Evolutionary conservation across 1,284 basidiomycete species (phyloP).

Genomic region (Moesziomyces sp.): DNA sequence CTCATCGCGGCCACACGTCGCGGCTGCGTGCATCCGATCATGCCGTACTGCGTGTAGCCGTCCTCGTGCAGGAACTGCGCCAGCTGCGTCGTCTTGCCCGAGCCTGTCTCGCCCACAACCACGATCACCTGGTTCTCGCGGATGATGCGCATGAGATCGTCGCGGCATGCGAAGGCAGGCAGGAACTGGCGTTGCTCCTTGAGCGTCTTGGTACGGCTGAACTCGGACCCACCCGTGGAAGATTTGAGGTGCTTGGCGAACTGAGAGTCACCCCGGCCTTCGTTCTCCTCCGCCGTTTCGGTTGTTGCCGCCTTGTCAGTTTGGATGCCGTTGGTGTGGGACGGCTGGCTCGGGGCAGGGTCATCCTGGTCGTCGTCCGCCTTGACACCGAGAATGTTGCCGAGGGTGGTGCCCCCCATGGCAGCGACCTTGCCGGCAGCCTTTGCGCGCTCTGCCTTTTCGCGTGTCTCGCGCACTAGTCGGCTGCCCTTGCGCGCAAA

Average conservation of each 20-base stretch:
- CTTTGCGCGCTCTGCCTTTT: conserved; percentile 83
- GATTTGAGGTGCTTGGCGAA: conserved; percentile 87
- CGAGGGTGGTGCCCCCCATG: conserved; percentile 89
- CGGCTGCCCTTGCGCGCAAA: conserved; percentile 95
- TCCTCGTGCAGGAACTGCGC: conserved; percentile 94
- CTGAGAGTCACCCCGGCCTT: conserved; percentile 93
- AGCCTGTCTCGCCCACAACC: conserved; percentile 94
- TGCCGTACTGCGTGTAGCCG: conserved; percentile 86
- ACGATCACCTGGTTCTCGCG: conserved; percentile 94
- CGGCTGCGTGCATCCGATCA: conserved; percentile 95
- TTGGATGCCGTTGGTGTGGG: neutral
- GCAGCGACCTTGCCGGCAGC: conserved; percentile 90
- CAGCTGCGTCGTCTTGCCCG: conserved; percentile 93
- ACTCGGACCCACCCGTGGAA: conserved; percentile 79
- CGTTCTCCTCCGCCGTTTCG: conserved; percentile 70
- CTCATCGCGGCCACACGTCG: conserved; percentile 98
- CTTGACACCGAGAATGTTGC: conserved; percentile 97
- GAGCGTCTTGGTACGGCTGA: conserved; percentile 83
- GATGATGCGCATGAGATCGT: conserved; percentile 87
- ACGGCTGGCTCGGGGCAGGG: conserved; percentile 4
- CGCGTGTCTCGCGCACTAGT: conserved; percentile 92
- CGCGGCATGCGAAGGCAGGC: conserved; percentile 96
- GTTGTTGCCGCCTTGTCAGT: neutral
- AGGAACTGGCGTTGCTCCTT: conserved; percentile 96
- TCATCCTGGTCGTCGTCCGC: conserved; percentile 78